These are phyloP conservation scores for Groenewaldozyma tartarivorans DNA, from an alignment of 805 yeast genomes.

Conservation along the genomic window DNA sequence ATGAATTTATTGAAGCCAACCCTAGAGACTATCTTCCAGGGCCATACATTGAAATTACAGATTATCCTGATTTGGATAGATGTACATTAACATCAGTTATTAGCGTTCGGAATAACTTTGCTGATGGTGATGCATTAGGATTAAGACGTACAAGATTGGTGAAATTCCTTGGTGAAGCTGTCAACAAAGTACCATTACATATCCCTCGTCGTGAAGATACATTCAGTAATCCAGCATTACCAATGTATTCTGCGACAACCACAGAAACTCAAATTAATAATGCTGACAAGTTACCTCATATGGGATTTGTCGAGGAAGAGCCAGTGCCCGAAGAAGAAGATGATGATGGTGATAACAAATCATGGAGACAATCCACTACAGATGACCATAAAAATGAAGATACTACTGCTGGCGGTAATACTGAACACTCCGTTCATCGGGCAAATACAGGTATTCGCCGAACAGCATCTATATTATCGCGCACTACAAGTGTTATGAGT, in stretches of 20 bases:
- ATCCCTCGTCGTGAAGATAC: slow-evolving; percentile 28
- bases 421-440: too few relatives aligned
- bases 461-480: too few relatives aligned
- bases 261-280: slow-evolving; percentile 1
- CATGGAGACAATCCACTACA: too few relatives aligned
- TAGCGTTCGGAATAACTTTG: slow-evolving; percentile 24
- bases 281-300: not conserved
- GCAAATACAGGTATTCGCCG: too few relatives aligned
- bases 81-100: slow-evolving; percentile 22
- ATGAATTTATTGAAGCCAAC: slow-evolving; percentile 24
- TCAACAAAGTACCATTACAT: slow-evolving; percentile 27
- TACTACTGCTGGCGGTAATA: too few relatives aligned
- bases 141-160: slow-evolving; percentile 23
- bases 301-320: not conserved
- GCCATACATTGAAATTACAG: slow-evolving; percentile 25
- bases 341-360: too few relatives aligned
- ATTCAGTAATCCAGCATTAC: slow-evolving; percentile 26
- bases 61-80: slow-evolving; percentile 27
- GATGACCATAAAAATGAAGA: too few relatives aligned
- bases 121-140: slow-evolving; percentile 24
- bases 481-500: not conserved
- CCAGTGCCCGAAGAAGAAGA: too few relatives aligned
- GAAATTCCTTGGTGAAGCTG: slow-evolving; percentile 24
- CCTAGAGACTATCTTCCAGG: slow-evolving; percentile 29
- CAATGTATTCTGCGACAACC: slow-evolving; percentile 14